Evolutionary conservation across 2,329 filamentous ascomycete species (phyloP).

Genomic region (Arthrobotrys sphaeroides): DNA sequence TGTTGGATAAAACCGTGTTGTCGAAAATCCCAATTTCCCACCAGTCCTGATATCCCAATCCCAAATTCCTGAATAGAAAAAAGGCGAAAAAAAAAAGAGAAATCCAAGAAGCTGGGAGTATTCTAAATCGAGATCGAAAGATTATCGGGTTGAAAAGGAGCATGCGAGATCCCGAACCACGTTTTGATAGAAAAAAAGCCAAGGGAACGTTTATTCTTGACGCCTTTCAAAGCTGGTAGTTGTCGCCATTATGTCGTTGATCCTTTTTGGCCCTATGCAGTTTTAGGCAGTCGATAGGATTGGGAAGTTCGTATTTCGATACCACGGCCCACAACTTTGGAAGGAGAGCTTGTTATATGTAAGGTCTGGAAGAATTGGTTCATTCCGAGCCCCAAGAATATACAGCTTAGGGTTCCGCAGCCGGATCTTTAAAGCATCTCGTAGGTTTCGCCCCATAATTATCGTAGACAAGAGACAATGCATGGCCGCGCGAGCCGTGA

Average conservation of each 20-base stretch:
- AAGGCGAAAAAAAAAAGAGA: conserved; percentile 8
- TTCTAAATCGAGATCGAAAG: conserved; percentile 16
- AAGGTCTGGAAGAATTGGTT: background rate
- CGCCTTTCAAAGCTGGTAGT: conserved; percentile 29
- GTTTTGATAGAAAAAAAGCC: conserved; percentile 18
- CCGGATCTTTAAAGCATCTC: conserved; percentile 48
- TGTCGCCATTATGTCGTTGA: conserved; percentile 44
- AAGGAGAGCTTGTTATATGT: conserved; percentile 41
- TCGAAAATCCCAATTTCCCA: background rate
- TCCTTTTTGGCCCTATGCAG: conserved; percentile 40
- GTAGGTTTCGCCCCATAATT: conserved; percentile 12
- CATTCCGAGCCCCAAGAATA: conserved; percentile 10
- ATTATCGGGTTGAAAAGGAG: conserved; percentile 29
- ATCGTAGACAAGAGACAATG: conserved; percentile 8
- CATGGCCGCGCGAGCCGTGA: conserved; percentile 20
- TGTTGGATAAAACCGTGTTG: conserved; percentile 37
- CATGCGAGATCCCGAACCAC: conserved; percentile 13
- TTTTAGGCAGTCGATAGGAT: conserved; percentile 47
- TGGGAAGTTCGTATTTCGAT: conserved; percentile 34
- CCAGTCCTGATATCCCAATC: background rate
- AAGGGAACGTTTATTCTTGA: conserved; percentile 37
- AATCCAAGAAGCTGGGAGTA: conserved; percentile 10
- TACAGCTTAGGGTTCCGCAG: conserved; percentile 34
- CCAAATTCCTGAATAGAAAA: conserved; percentile 4
- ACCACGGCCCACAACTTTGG: conserved; percentile 27